Conservation (phyloP, 106 monocot species). For the Gastrodia elata region DNA sequence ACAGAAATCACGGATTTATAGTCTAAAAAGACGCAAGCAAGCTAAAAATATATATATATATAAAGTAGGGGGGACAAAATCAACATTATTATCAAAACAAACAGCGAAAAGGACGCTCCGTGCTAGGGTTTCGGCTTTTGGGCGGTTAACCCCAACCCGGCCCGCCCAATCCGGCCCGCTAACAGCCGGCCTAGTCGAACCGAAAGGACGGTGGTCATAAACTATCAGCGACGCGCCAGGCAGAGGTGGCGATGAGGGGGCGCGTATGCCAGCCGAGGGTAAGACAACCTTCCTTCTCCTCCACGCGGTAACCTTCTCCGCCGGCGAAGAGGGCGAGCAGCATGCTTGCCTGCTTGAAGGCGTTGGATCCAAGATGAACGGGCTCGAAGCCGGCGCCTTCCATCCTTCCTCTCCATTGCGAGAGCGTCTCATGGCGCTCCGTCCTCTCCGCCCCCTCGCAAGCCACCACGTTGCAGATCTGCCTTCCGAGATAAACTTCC, state of each 20-base stretch:
- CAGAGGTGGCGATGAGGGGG: slow-evolving; percentile 88
- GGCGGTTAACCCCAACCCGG: background rate
- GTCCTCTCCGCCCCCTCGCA: slow-evolving; percentile 69
- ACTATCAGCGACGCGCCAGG: slow-evolving; percentile 37
- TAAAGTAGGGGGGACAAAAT: slow-evolving; percentile 2
- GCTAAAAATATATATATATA: no score
- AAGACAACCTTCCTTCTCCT: slow-evolving; percentile 81
- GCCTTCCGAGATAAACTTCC: slow-evolving; percentile 70
- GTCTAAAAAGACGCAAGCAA: background rate
- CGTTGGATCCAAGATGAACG: slow-evolving; percentile 76
- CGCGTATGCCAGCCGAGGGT: slow-evolving; percentile 93
- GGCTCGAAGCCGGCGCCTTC: slow-evolving; percentile 46
- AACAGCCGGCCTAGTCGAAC: background rate
- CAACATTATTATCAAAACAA: background rate
- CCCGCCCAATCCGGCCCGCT: background rate
- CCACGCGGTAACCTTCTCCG: slow-evolving; percentile 77
- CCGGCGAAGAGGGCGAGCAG: slow-evolving; percentile 65
- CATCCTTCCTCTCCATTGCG: slow-evolving; percentile 56
- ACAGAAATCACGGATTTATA: background rate
- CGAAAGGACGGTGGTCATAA: background rate
- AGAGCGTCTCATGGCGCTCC: slow-evolving; percentile 80
- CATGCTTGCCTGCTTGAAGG: slow-evolving; percentile 89
- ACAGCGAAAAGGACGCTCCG: background rate
- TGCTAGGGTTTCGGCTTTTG: background rate
- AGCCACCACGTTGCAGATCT: slow-evolving; percentile 92